Evolutionary conservation across 2,329 filamentous ascomycete species (phyloP).

Genomic region (Erysiphe pulchra): DNA sequence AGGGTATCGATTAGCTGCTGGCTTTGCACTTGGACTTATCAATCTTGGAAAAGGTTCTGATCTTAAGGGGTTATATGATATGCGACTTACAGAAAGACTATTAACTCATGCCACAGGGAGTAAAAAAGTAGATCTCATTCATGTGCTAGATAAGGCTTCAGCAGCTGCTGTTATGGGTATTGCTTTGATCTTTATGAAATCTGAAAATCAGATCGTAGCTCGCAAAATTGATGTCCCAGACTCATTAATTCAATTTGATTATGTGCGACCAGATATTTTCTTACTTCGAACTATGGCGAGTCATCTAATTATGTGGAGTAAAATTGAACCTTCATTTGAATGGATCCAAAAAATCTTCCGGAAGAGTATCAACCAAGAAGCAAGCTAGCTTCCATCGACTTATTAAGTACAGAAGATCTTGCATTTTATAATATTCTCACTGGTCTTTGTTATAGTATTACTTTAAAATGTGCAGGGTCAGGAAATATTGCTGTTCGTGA

Average conservation of each 20-base stretch:
- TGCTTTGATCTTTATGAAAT: conserved; percentile 90
- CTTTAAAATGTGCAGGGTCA: conserved; percentile 49
- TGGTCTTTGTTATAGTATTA: conserved; percentile 62
- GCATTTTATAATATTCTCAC: conserved; percentile 82
- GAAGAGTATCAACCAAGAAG: conserved; percentile 35
- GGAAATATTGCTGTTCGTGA: conserved; percentile 48
- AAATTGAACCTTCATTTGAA: conserved; percentile 42
- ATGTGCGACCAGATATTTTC: conserved; percentile 79
- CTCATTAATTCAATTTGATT: conserved; percentile 77
- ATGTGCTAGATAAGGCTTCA: conserved; percentile 77
- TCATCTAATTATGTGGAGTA: conserved; percentile 80
- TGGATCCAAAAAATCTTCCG: conserved; percentile 64
- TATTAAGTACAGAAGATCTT: conserved; percentile 57
- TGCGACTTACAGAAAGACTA: conserved; percentile 74
- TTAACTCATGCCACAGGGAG: conserved; percentile 65
- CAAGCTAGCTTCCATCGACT: conserved; percentile 29
- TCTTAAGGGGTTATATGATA: conserved; percentile 71
- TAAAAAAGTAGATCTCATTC: conserved; percentile 76
- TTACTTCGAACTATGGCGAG: conserved; percentile 70
- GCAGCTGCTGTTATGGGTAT: conserved; percentile 82
- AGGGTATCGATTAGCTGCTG: conserved; percentile 84
- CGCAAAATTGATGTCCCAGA: conserved; percentile 84
- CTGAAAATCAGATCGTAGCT: conserved; percentile 64
- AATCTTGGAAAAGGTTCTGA: conserved; percentile 82
- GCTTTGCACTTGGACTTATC: conserved; percentile 80